Evolutionary conservation across 179 eudicot genomes (phyloP).

Genomic region (Sideroxylon spinosum): DNA sequence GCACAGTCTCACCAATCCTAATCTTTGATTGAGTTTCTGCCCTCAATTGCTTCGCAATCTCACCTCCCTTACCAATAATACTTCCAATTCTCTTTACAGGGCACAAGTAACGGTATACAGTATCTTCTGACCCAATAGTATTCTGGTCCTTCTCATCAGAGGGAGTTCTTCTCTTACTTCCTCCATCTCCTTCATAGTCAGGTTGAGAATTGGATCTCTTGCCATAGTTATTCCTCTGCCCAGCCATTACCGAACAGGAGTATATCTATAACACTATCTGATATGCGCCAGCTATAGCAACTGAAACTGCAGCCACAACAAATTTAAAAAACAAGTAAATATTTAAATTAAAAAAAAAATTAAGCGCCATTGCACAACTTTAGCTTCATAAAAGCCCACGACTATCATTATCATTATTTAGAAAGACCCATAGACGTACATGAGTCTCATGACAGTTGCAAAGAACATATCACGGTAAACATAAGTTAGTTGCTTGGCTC

Average conservation of each 20-base stretch:
- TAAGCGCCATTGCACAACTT: neutral
- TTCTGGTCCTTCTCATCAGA: constrained; percentile 35
- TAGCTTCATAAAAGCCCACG: neutral
- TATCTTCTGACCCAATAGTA: constrained; percentile 40
- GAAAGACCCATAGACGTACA: neutral
- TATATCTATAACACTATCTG: constrained; percentile 9
- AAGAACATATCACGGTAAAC: neutral
- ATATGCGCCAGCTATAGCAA: neutral
- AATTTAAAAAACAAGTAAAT: too few relatives aligned
- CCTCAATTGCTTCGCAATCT: constrained; percentile 43
- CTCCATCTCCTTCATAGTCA: constrained; percentile 31
- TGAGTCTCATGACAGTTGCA: neutral
- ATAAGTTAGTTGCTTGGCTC: neutral
- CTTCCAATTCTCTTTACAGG: constrained; percentile 42
- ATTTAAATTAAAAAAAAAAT: too few relatives aligned
- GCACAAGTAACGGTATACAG: constrained; percentile 44
- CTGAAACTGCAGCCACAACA: constrained; percentile 2
- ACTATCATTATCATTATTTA: neutral
- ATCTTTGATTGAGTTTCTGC: constrained; percentile 42
- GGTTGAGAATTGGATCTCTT: constrained; percentile 31
- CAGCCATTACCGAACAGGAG: constrained; percentile 26
- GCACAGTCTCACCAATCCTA: constrained; percentile 42
- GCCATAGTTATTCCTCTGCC: constrained; percentile 38
- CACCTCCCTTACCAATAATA: constrained; percentile 50
- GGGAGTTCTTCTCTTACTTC: constrained; percentile 39